These are phyloP conservation scores for Datisca glomerata DNA, from an alignment of 306 rosid genomes.

Conservation along the genomic window DNA sequence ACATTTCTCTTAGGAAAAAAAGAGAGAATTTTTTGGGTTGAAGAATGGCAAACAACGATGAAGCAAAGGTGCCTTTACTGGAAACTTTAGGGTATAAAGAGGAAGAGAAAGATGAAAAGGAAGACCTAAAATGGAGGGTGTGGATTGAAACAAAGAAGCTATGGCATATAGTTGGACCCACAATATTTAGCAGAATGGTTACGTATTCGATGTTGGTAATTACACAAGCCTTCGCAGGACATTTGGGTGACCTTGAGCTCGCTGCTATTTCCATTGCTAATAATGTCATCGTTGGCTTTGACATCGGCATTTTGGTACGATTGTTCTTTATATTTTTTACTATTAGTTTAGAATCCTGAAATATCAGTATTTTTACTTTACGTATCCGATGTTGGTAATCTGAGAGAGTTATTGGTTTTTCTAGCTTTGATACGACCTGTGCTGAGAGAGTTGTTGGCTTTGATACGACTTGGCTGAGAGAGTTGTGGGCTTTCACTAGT, in stretches of 20 bases:
- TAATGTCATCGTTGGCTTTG: slow-evolving; percentile 17
- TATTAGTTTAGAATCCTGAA: too few relatives aligned
- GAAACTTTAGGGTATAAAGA: slow-evolving; percentile 1
- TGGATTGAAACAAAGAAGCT: slow-evolving; percentile 25
- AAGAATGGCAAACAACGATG: neutral
- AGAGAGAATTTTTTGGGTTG: too few relatives aligned
- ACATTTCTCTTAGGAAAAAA: too few relatives aligned
- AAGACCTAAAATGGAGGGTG: neutral
- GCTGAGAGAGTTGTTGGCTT: too few relatives aligned
- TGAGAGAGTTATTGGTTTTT: neutral
- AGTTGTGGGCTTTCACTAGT: too few relatives aligned
- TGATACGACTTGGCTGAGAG: too few relatives aligned
- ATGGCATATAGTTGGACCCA: slow-evolving; percentile 24
- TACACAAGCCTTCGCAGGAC: slow-evolving; percentile 21
- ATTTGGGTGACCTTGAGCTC: slow-evolving; percentile 20
- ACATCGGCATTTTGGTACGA: slow-evolving; percentile 18
- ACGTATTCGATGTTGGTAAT: slow-evolving; percentile 10
- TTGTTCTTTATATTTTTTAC: neutral
- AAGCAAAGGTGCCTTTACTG: slow-evolving; percentile 11
- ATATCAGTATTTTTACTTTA: too few relatives aligned
- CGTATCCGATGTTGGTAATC: neutral
- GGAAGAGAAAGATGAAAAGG: neutral
- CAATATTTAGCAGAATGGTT: slow-evolving; percentile 12
- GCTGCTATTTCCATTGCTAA: slow-evolving; percentile 18
- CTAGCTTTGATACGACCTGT: too few relatives aligned